These are phyloP conservation scores for Striga asiatica DNA, from an alignment of 257 asterid genomes.

Conservation along the genomic window DNA sequence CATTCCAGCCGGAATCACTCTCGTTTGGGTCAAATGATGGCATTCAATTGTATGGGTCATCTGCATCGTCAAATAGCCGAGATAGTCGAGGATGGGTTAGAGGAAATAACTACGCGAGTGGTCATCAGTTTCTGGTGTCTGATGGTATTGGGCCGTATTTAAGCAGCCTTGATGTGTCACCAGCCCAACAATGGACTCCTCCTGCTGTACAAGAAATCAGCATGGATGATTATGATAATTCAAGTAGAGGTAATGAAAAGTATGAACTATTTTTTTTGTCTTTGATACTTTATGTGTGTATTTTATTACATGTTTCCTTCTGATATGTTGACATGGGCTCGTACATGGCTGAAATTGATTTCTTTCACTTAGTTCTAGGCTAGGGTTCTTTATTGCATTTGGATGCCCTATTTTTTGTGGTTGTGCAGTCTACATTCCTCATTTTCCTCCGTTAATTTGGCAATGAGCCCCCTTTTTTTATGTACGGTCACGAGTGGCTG, in stretches of 20 bases:
- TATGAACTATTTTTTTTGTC: not conserved
- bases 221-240: conserved; percentile 48
- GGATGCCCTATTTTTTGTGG: too few species aligned
- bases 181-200: conserved; percentile 78
- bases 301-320: too few species aligned
- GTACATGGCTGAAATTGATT: too few species aligned
- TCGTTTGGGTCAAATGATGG: conserved; percentile 86
- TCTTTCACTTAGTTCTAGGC: too few species aligned
- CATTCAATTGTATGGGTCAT: conserved; percentile 61
- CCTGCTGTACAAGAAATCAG: conserved; percentile 81
- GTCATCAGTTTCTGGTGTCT: conserved; percentile 55
- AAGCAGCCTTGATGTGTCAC: conserved; percentile 88
- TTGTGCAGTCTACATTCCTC: not conserved
- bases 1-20: conserved; percentile 59
- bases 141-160: conserved; percentile 60
- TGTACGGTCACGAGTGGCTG: conserved; percentile 1
- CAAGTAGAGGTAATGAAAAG: conserved; percentile 53
- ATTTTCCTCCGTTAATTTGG: not conserved
- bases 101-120: conserved; percentile 40
- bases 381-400: too few species aligned
- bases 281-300: not conserved
- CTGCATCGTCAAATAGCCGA: conserved; percentile 87
- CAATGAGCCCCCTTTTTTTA: not conserved
- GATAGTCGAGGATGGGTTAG: conserved; percentile 87
- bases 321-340: too few species aligned